Percentiles rank a stretch among this genome's conserved stretches.
Evolutionary conservation across 495 filamentous ascomycete genomes (phyloP).

Genomic region (Neurospora tetraspora): DNA sequence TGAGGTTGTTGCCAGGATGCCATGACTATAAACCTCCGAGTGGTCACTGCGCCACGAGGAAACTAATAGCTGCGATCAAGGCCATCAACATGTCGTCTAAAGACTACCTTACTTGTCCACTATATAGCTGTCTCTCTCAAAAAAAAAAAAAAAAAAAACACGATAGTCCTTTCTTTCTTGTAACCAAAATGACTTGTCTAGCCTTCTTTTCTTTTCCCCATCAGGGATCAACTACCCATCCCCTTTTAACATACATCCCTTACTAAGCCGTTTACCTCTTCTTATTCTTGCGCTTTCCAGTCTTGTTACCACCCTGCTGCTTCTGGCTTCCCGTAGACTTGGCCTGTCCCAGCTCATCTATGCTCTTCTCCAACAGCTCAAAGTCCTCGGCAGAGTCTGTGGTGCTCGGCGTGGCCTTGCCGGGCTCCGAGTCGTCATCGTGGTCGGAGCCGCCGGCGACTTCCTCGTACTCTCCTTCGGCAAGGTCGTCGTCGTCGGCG

Average conservation of each 20-base stretch:
- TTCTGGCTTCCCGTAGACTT: slow-evolving; percentile 31
- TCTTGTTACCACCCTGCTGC: slow-evolving; percentile 27
- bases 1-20: neutral
- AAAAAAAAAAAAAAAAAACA: neutral
- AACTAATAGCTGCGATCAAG: neutral
- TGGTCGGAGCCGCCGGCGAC: slow-evolving; percentile 20
- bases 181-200: neutral
- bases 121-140: neutral
- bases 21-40: neutral
- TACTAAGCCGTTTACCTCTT: slow-evolving; percentile 25
- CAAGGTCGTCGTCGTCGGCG: slow-evolving; percentile 22
- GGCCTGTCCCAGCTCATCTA: slow-evolving; percentile 31
- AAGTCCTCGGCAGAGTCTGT: slow-evolving; percentile 45
- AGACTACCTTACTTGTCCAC: neutral
- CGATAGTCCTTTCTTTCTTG: no score
- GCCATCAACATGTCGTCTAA: neutral
- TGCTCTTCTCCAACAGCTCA: slow-evolving; percentile 45
- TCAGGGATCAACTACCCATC: neutral
- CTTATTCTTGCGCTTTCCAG: slow-evolving; percentile 37
- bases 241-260: neutral
- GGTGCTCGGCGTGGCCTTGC: slow-evolving; percentile 32
- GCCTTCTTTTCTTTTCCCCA: neutral
- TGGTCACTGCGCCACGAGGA: neutral
- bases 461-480: slow-evolving; percentile 23
- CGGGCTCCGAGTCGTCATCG: slow-evolving; percentile 25